Evolutionary conservation across 2,329 filamentous ascomycete species (phyloP), one percentile per base, ranked within the genome.

Genomic region (Apiospora phragmitis): DNA sequence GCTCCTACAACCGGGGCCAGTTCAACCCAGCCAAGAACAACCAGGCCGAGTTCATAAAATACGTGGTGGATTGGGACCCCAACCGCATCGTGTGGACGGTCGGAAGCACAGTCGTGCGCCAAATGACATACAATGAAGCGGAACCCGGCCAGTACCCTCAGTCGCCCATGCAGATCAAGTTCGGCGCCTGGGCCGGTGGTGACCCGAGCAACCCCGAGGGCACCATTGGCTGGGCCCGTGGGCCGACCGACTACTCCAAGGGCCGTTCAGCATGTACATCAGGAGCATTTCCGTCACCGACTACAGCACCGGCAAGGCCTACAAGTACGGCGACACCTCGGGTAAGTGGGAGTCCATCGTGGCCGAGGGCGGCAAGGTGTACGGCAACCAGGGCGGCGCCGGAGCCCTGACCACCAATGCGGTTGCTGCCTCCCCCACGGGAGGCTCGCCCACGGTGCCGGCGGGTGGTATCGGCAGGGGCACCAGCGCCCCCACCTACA

Each of bases 81-180:
- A 88, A 92, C 69, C 91, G 94, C 78, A 92, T 98, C 78, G 87
- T 94, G 47, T 99, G 95, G 95, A 90, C 91, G 73, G 93, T 97
- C 73, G 93, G 93, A 79, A 93, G 92, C 70, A 89, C 86, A 18
- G 90, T 92, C 7, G 89, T 98, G 67, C 92, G 96, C 71, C 92
- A 93, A 14, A 87, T 98, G 71, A 90, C 87, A 65, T 88, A 90
- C 51, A 85, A 83, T 67, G 90, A 93, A 68, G 93, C 95, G 71
- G 88, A 91, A 72, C 79, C 85, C 70, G 86, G 86, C 73, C 93
- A 97, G 81, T 99, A 97, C 79, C 96, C 96, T 9, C 96, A 99
- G 83, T 94, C 94, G 0, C 96, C 96, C 4, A 97, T 97, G 94
- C 92, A 94, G 82, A 84, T 98, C 83, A 97, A 95, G 82, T 91